A percentile compares a stretch with the other conserved stretches of the same genome.
These are phyloP conservation scores for Saccharomycopsis sp. DNA, from an alignment of 805 yeast species.

Conservation along the genomic window DNA sequence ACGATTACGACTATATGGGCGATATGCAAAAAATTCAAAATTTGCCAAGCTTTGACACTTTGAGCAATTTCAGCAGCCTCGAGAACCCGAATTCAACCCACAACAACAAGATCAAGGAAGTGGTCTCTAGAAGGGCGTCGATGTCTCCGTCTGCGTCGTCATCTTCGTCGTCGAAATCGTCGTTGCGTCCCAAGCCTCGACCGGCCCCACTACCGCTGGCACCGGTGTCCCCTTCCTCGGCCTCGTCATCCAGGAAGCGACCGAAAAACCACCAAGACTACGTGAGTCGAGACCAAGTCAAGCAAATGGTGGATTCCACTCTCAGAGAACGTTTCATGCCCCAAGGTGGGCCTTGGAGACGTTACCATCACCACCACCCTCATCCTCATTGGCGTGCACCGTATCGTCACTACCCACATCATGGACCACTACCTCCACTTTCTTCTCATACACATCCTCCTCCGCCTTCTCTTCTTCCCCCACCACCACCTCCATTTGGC, in stretches of 20 bases:
- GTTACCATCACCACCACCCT: constrained; percentile 9
- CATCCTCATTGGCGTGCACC: not conserved
- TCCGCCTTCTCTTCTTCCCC: not conserved
- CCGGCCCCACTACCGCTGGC: not conserved
- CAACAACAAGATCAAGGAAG: not conserved
- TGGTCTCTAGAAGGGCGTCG: not conserved
- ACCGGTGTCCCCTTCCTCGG: constrained; percentile 2
- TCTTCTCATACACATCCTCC: not conserved
- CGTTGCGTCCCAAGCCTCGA: not conserved
- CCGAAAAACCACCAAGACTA: too few species aligned
- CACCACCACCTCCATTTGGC: not conserved
- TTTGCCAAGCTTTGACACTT: too few species aligned
- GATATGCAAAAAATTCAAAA: too few species aligned
- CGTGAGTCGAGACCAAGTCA: constrained; percentile 3
- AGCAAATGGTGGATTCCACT: not conserved
- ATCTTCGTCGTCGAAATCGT: not conserved
- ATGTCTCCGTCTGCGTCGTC: not conserved
- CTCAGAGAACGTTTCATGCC: not conserved
- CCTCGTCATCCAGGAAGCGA: too few species aligned
- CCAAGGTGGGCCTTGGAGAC: not conserved
- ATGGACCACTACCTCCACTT: constrained; percentile 1
- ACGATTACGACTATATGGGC: too few species aligned
- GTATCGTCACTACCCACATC: not conserved
- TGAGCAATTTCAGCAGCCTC: too few species aligned
- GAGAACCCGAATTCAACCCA: not conserved